phyloP scores from a whole-genome alignment of 768 basidiomycete genomes.

The Psilocybe cyanescens region DNA sequence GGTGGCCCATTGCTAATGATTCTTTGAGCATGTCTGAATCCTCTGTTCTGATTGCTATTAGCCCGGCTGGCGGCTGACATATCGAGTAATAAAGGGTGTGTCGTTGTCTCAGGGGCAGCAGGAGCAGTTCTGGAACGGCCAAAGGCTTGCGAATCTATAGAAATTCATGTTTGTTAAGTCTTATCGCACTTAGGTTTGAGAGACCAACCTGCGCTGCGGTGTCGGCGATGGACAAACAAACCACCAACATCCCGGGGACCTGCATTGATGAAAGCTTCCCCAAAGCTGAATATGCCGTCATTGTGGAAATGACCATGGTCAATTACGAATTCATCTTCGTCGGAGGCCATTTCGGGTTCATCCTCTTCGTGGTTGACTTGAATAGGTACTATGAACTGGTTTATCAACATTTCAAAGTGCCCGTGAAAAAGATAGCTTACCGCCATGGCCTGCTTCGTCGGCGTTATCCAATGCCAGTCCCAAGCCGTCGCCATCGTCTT shows the following conservation, averaged over 20 bases:
- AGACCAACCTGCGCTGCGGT: constrained; percentile 47
- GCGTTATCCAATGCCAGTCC: constrained; percentile 52
- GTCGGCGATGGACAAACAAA: constrained; percentile 58
- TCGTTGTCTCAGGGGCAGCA: constrained; percentile 65
- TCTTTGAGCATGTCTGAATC: constrained; percentile 59
- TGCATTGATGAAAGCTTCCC: constrained; percentile 53
- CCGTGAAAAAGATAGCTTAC: constrained; percentile 30
- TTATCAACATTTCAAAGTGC: not conserved
- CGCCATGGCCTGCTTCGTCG: constrained; percentile 68
- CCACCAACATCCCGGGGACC: constrained; percentile 48
- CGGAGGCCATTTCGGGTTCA: constrained; percentile 64
- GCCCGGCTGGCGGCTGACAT: constrained; percentile 50
- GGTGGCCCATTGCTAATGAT: constrained; percentile 51
- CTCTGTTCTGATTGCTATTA: constrained; percentile 47
- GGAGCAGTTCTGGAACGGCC: constrained; percentile 59
- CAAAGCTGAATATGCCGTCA: constrained; percentile 60
- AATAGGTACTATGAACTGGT: constrained; percentile 39
- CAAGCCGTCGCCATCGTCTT: constrained; percentile 45
- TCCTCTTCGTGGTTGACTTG: constrained; percentile 67
- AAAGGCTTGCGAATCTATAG: constrained; percentile 65
- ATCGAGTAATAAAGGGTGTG: constrained; percentile 84
- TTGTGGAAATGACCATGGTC: constrained; percentile 39
- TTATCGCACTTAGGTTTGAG: not conserved
- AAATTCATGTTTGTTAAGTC: not conserved
- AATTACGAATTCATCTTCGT: constrained; percentile 63